Percentiles rank a stretch among this genome's conserved stretches.
Evolutionary conservation across 306 rosid species (phyloP).

Genomic region (Citrullus colocynthis): DNA sequence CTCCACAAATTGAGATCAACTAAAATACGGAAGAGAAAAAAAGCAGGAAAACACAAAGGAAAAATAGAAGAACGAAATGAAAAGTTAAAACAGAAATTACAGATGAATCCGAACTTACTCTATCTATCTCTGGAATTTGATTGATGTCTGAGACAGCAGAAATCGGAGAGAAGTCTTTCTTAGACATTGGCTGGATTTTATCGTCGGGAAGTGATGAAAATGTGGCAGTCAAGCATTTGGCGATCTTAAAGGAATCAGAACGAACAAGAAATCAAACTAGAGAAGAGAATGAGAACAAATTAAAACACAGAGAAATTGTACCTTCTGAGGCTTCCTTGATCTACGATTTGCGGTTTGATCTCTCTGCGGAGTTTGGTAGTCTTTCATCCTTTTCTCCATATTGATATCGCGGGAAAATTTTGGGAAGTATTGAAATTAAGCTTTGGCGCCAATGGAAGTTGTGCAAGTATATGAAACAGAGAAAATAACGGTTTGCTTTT

Average conservation of each 20-base stretch:
- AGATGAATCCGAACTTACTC: background rate
- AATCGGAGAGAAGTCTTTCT: conserved; percentile 3
- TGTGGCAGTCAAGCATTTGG: conserved; percentile 12
- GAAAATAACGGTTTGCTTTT: background rate
- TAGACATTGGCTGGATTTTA: background rate
- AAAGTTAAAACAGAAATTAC: background rate
- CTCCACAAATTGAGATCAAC: background rate
- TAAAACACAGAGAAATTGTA: background rate
- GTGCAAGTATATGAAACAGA: background rate
- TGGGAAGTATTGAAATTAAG: background rate
- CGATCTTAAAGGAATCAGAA: background rate
- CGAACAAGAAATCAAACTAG: background rate
- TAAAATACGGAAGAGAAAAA: background rate
- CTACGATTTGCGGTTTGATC: background rate
- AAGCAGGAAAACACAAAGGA: background rate
- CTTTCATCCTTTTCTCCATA: background rate
- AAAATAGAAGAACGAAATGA: background rate
- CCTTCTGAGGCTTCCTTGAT: conserved; percentile 13
- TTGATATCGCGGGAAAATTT: background rate
- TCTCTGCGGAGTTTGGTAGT: background rate
- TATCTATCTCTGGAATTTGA: conserved; percentile 4
- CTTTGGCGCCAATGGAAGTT: background rate
- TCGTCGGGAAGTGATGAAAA: conserved; percentile 9
- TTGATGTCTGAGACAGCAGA: conserved; percentile 7
- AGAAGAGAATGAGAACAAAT: background rate